These are phyloP conservation scores for Binderoboletus segoi DNA, from an alignment of 1,284 basidiomycete species.

Conservation along the genomic window DNA sequence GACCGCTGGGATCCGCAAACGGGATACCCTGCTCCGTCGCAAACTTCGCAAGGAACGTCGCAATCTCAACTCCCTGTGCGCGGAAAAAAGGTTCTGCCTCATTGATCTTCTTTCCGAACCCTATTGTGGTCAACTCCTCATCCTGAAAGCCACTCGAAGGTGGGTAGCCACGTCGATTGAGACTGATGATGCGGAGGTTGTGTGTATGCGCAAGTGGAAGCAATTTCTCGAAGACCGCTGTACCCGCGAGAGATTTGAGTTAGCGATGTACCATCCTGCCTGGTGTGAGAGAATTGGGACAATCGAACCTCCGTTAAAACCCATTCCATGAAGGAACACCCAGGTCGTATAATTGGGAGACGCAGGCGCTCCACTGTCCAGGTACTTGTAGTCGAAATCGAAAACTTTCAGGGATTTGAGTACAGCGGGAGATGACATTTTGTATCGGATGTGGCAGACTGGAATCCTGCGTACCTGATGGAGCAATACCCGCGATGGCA, in stretches of 20 bases:
- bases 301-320: slow-evolving; percentile 27
- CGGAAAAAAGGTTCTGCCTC: slow-evolving; percentile 23
- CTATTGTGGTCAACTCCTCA: slow-evolving; percentile 14
- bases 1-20: neutral
- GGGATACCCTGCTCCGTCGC: slow-evolving; percentile 26
- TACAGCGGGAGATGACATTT: slow-evolving; percentile 5
- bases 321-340: slow-evolving; percentile 26
- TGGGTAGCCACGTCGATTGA: slow-evolving; percentile 29
- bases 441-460: neutral
- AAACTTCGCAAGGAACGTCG: slow-evolving; percentile 27
- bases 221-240: slow-evolving; percentile 21
- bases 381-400: slow-evolving; percentile 22
- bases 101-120: slow-evolving; percentile 17
- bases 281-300: neutral
- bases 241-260: neutral
- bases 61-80: slow-evolving; percentile 27
- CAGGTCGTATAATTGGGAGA: slow-evolving; percentile 26
- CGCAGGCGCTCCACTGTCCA: slow-evolving; percentile 24
- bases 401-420: slow-evolving; percentile 18
- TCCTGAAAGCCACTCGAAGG: slow-evolving; percentile 27
- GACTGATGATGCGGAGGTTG: slow-evolving; percentile 28
- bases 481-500: neutral
- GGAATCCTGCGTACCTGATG: neutral
- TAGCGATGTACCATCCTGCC: neutral
- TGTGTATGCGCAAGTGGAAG: slow-evolving; percentile 27